phyloP scores from a whole-genome alignment of 805 yeast genomes.

The Metschnikowia proteae region DNA sequence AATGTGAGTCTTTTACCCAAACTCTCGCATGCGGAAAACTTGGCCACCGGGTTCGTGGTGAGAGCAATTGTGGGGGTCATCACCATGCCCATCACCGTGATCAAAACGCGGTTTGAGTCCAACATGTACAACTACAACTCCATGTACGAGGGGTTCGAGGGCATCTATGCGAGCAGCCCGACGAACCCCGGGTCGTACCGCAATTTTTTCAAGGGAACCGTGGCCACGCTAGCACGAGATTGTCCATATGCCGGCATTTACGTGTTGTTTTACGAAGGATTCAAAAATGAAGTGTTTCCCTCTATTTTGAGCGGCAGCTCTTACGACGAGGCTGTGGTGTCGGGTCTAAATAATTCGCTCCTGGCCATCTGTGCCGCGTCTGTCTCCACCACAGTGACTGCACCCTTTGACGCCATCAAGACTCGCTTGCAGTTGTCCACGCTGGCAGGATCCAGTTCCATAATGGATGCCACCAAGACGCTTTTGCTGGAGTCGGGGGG shows the following conservation, averaged over 20 bases:
- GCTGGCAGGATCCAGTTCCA: slow-evolving; percentile 38
- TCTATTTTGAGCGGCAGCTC: slow-evolving; percentile 11
- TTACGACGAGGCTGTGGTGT: slow-evolving; percentile 11
- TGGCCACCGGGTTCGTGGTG: slow-evolving; percentile 72
- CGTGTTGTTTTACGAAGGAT: slow-evolving; percentile 76
- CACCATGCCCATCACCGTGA: slow-evolving; percentile 92
- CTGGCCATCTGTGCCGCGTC: slow-evolving; percentile 81
- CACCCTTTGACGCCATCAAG: slow-evolving; percentile 92
- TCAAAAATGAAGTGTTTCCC: slow-evolving; percentile 57
- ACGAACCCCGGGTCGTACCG: slow-evolving; percentile 40
- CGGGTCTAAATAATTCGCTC: slow-evolving; percentile 44
- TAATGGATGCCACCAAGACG: slow-evolving; percentile 39
- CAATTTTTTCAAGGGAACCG: slow-evolving; percentile 84
- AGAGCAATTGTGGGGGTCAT: slow-evolving; percentile 78
- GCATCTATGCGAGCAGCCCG: slow-evolving; percentile 41
- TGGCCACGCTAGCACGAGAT: slow-evolving; percentile 84
- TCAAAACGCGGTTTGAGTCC: slow-evolving; percentile 88
- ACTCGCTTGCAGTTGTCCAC: slow-evolving; percentile 78
- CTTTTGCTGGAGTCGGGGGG: slow-evolving; percentile 45
- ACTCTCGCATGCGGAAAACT: slow-evolving; percentile 63
- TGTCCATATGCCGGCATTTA: slow-evolving; percentile 97
- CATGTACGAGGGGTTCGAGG: slow-evolving; percentile 53
- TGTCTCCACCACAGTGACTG: slow-evolving; percentile 78
- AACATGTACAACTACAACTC: slow-evolving; percentile 67
- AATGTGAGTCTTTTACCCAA: slow-evolving; percentile 53